Conservation (phyloP, 2,329 filamentous ascomycete species). For the Microsporum canis region DNA sequence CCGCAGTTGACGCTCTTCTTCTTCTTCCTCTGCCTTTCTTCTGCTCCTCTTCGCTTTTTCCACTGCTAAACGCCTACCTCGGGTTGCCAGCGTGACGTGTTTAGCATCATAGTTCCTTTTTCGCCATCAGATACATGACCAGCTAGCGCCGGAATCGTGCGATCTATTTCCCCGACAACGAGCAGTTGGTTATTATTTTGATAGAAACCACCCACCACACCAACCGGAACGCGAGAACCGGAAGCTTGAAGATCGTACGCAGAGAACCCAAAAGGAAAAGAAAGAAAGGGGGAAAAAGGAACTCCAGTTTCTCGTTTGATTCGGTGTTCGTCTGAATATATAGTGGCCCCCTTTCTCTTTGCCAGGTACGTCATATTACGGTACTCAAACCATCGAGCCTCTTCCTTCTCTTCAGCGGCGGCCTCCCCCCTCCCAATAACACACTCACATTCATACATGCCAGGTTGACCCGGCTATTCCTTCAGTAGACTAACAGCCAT, state of each 20-base stretch:
- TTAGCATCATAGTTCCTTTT: not conserved
- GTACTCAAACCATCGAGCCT: not conserved
- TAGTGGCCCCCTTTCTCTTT: not conserved
- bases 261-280: not conserved
- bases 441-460: not conserved
- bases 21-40: not conserved
- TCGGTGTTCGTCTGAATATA: not conserved
- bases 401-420: not conserved
- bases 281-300: not conserved
- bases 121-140: not conserved
- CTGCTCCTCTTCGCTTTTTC: not conserved
- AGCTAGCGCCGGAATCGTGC: constrained; percentile 3
- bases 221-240: not conserved
- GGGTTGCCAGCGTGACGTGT: not conserved
- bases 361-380: not conserved
- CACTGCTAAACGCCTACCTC: not conserved
- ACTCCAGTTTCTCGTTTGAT: not conserved
- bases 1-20: not conserved
- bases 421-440: not conserved
- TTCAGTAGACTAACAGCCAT: not conserved
- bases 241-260: not conserved
- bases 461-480: not conserved
- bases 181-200: not conserved
- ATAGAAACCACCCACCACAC: not conserved
- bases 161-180: constrained; percentile 2